Evolutionary conservation across 208 protist species (phyloP).

Genomic region (Crithidia fasciculata): DNA sequence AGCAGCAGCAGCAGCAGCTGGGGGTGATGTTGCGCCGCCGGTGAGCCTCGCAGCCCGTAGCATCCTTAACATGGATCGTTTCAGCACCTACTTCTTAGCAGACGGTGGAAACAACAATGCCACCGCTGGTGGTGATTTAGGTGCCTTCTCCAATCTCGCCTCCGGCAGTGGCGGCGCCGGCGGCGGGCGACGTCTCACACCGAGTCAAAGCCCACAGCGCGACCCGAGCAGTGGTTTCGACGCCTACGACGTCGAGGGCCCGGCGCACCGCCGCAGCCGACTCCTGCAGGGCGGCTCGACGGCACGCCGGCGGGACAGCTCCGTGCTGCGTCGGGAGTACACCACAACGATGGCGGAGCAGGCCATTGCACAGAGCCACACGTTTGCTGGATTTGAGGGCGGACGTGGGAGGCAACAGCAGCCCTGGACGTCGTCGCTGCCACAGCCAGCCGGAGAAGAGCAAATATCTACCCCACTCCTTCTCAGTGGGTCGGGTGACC

Average conservation of each 20-base stretch:
- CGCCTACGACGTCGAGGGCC: slow-evolving; percentile 28
- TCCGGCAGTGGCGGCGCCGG: neutral
- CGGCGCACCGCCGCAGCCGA: slow-evolving; percentile 31
- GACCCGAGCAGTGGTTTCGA: slow-evolving; percentile 4
- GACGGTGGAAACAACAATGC: slow-evolving; percentile 6
- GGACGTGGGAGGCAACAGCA: neutral
- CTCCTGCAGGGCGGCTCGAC: slow-evolving; percentile 23
- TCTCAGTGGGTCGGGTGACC: neutral
- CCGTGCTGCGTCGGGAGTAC: neutral
- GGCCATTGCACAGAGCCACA: slow-evolving; percentile 1
- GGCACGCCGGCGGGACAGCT: neutral
- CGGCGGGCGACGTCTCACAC: neutral
- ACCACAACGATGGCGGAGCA: neutral
- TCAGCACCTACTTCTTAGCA: slow-evolving; percentile 58
- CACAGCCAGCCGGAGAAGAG: neutral
- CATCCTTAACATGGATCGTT: slow-evolving; percentile 61
- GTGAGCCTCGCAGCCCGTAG: slow-evolving; percentile 22
- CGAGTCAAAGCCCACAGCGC: slow-evolving; percentile 10
- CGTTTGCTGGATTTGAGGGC: slow-evolving; percentile 10
- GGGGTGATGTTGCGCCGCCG: neutral
- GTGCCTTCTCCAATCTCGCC: neutral
- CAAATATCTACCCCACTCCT: slow-evolving; percentile 1
- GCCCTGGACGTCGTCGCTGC: neutral
- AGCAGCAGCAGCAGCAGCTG: too few species aligned
- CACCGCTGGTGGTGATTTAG: neutral